Evolutionary conservation across 1,284 basidiomycete genomes (phyloP), one percentile per base, ranked within the genome.

Genomic region (Vanrija humicola): DNA sequence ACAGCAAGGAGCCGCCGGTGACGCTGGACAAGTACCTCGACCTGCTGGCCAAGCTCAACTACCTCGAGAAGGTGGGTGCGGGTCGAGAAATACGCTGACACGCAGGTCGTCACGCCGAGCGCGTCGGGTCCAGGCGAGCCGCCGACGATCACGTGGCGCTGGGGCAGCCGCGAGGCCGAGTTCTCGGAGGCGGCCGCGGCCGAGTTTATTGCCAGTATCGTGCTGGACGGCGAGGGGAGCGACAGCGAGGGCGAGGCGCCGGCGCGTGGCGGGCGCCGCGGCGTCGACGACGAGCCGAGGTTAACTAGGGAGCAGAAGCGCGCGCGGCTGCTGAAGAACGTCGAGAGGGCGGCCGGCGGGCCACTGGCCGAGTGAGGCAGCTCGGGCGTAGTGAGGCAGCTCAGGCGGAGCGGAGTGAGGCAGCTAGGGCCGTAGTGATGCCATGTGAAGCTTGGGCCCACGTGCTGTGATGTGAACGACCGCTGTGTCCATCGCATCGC

Each of bases 141-240:
- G 25, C 18, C 23, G 7, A 52, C 49, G 3, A 57, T 61, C 45
- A 70, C 75, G 49, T 72, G 70, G 70, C 64, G 66, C 40, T 77
- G 74, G 76, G 76, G 76, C 16, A 59, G 64, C 46, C 62, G 74
- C 40, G 73, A 76, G 50, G 66, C 65, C 6, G 76, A 77, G 60
- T 73, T 75, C 42, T 66, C 66, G 12, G 74, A 75, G 49, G 57
- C 64, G 25, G 72, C 69, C 15, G 74, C 72, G 5, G 67, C 64
- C 3, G 56, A 58, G 28, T 76, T 74, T 53, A 73, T 76, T 26
- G 67, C 65, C 46, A 57, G 64, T 23, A 56, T 62, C 12, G 51
- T 28, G 16, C 40, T 48, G 18, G 44, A 50, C 42, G 44, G 48
- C n/a, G 54, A 53, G 43, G 60, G 54, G 25, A 40, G 23, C 7